Conservation (phyloP, 305 asterid genomes). For the Solanum hybrid region DNA sequence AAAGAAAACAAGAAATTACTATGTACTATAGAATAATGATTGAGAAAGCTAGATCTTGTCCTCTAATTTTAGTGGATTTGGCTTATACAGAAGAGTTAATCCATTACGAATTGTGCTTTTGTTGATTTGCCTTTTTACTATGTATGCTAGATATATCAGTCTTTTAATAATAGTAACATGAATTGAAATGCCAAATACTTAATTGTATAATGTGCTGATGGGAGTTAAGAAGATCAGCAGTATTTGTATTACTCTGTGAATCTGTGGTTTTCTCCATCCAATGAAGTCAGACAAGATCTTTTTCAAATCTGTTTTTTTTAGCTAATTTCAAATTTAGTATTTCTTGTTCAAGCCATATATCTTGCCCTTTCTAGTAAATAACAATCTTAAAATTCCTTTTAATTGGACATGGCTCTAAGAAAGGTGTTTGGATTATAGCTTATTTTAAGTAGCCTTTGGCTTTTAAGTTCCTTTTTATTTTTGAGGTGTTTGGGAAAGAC, state of each 20-base stretch:
- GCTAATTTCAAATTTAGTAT: background rate
- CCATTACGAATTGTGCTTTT: background rate
- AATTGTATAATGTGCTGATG: background rate
- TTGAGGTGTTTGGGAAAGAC: background rate
- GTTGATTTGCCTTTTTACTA: slow-evolving; percentile 2
- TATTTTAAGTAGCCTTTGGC: background rate
- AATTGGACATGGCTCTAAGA: background rate
- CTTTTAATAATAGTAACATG: background rate
- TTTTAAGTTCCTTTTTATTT: background rate
- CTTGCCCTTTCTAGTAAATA: background rate
- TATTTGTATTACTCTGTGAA: background rate
- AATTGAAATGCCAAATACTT: background rate
- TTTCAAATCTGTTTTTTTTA: background rate
- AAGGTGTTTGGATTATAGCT: background rate
- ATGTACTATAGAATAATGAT: background rate
- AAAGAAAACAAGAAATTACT: background rate
- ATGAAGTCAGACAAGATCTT: background rate
- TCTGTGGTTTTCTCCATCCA: background rate
- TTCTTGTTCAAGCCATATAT: background rate
- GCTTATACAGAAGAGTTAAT: background rate
- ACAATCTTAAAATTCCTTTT: background rate
- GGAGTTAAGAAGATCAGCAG: background rate
- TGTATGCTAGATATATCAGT: background rate
- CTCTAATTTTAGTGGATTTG: background rate
- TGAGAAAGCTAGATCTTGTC: slow-evolving; percentile 6